These are phyloP conservation scores for Massarina eburnea DNA, from an alignment of 2,329 filamentous ascomycete species.

Conservation along the genomic window DNA sequence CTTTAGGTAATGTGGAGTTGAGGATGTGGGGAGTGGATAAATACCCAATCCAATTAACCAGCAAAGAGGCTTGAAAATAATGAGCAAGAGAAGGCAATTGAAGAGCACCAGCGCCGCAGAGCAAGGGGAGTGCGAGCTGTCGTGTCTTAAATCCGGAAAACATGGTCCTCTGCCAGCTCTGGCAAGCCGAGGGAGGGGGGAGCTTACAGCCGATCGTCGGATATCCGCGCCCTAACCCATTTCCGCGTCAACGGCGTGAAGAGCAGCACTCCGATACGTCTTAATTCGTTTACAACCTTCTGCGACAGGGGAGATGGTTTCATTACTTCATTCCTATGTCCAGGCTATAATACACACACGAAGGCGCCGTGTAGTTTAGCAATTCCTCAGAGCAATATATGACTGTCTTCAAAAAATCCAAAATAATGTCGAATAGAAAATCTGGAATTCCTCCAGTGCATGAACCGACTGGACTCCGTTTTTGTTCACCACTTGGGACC, in stretches of 20 bases:
- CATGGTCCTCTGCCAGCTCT: constrained; percentile 8
- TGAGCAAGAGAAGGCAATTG: neutral
- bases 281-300: too few species aligned
- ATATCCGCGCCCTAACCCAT: constrained; percentile 1
- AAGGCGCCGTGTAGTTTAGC: constrained; percentile 23
- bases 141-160: constrained; percentile 5
- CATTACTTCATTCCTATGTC: constrained; percentile 21
- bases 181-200: neutral
- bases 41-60: constrained; percentile 7
- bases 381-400: constrained; percentile 27
- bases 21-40: constrained; percentile 4
- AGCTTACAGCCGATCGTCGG: constrained; percentile 1
- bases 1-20: too few species aligned
- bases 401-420: constrained; percentile 27
- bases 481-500: constrained; percentile 10
- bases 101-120: neutral
- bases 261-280: neutral
- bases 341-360: constrained; percentile 33
- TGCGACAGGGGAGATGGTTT: too few species aligned
- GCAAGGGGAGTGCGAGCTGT: constrained; percentile 1
- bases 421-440: constrained; percentile 15
- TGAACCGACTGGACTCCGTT: constrained; percentile 11
- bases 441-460: constrained; percentile 17
- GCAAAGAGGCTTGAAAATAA: neutral
- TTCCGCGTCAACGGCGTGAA: constrained; percentile 1